Evolutionary conservation across 306 rosid species (phyloP).

Genomic region (Senna tora): DNA sequence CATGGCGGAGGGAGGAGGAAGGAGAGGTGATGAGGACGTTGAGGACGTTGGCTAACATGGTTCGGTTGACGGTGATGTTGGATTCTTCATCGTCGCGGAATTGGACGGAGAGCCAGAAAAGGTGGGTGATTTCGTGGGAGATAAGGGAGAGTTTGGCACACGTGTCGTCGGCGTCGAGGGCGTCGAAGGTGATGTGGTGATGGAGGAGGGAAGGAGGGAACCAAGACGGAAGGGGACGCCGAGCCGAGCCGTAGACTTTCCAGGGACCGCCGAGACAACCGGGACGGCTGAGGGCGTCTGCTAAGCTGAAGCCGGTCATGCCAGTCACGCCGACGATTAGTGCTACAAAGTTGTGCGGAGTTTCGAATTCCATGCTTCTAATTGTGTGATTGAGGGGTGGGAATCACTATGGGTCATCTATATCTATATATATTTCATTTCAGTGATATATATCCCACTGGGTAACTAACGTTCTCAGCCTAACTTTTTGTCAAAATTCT

Average conservation of each 20-base stretch:
- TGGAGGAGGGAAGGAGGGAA: constrained; percentile 42
- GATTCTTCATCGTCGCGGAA: constrained; percentile 24
- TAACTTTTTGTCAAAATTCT: background rate
- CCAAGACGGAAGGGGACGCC: constrained; percentile 27
- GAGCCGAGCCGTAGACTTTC: constrained; percentile 46
- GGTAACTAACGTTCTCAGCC: constrained; percentile 37
- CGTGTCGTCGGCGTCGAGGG: constrained; percentile 27
- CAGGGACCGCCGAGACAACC: constrained; percentile 43
- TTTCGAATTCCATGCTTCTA: background rate
- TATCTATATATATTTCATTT: no score
- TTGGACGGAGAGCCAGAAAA: constrained; percentile 47
- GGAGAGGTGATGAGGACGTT: constrained; percentile 23
- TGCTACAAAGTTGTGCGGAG: constrained; percentile 20
- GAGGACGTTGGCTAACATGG: constrained; percentile 43
- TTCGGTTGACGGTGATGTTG: constrained; percentile 21
- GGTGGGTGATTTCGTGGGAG: constrained; percentile 43
- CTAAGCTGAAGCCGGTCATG: constrained; percentile 47
- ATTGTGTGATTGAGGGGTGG: no score
- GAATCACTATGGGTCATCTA: no score
- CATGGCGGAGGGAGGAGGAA: constrained; percentile 26
- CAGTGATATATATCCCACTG: constrained; percentile 1
- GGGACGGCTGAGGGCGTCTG: constrained; percentile 38
- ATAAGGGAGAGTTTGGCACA: constrained; percentile 37
- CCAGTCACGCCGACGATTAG: constrained; percentile 47
- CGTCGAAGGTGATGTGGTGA: constrained; percentile 41